Percentiles rank a stretch among this genome's conserved stretches.
Evolutionary conservation across 1,284 basidiomycete genomes (phyloP).

Genomic region (Coriolopsis trogii): DNA sequence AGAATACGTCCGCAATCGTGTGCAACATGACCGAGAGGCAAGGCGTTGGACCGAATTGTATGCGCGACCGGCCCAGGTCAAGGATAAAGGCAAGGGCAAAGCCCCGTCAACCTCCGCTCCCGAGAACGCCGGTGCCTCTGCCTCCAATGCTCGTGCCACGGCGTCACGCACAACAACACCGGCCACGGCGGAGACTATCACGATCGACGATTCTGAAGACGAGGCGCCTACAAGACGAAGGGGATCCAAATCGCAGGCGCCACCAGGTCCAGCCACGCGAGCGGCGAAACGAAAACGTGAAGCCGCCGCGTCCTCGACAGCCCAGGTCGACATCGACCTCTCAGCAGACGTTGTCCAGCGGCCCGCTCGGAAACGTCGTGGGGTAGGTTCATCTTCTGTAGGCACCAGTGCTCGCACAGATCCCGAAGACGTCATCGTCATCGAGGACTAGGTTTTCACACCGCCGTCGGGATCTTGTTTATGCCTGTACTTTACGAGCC

Average conservation of each 20-base stretch:
- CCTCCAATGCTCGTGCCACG: conserved; percentile 15
- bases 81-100: conserved; percentile 39
- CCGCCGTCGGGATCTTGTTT: too few species aligned
- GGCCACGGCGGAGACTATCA: conserved; percentile 38
- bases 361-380: conserved; percentile 15
- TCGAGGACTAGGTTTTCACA: conserved; percentile 41
- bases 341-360: conserved; percentile 19
- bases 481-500: too few species aligned
- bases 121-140: conserved; percentile 13
- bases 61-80: conserved; percentile 47
- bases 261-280: neutral
- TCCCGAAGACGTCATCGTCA: conserved; percentile 41
- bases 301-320: conserved; percentile 4
- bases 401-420: conserved; percentile 19
- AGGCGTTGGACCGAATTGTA: conserved; percentile 66
- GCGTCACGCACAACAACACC: conserved; percentile 22
- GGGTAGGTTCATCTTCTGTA: neutral
- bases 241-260: conserved; percentile 3
- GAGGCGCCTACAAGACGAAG: conserved; percentile 33
- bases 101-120: conserved; percentile 3
- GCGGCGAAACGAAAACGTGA: conserved; percentile 33
- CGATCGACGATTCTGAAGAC: conserved; percentile 54
- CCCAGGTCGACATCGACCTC: conserved; percentile 19
- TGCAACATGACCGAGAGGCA: conserved; percentile 65
- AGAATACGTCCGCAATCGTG: conserved; percentile 66